These are phyloP conservation scores for Suillus subaureus DNA, from an alignment of 768 basidiomycete species.

Conservation along the genomic window DNA sequence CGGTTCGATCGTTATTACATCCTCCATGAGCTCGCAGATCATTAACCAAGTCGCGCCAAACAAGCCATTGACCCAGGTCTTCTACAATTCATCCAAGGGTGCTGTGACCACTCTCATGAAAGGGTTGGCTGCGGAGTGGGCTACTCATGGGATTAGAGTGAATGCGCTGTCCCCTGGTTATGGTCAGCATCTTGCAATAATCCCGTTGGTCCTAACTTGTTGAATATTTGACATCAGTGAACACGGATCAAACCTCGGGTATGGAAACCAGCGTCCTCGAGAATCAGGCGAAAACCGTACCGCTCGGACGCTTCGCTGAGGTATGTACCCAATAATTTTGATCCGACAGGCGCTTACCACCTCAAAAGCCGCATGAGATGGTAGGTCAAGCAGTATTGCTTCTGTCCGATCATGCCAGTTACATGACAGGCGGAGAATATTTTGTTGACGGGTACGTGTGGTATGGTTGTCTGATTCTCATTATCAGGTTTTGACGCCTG, in stretches of 20 bases:
- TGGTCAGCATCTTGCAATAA: conserved; percentile 19
- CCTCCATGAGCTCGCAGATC: conserved; percentile 70
- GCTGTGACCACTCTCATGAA: conserved; percentile 65
- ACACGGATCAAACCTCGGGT: conserved; percentile 58
- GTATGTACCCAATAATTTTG: conserved; percentile 26
- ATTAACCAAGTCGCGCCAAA: conserved; percentile 53
- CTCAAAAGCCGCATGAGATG: conserved; percentile 55
- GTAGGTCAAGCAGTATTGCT: conserved; percentile 55
- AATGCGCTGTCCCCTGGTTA: conserved; percentile 70
- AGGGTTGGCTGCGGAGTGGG: conserved; percentile 66
- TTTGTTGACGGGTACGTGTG: conserved; percentile 56
- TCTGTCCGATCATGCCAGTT: conserved; percentile 52
- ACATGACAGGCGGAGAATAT: conserved; percentile 62
- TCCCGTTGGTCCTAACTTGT: neutral
- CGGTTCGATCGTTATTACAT: conserved; percentile 65
- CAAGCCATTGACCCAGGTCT: conserved; percentile 53
- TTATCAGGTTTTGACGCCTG: neutral
- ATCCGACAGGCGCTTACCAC: neutral
- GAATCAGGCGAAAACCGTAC: conserved; percentile 52
- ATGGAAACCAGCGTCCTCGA: conserved; percentile 52
- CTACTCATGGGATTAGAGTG: conserved; percentile 51
- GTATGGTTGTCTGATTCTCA: neutral
- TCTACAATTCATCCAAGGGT: conserved; percentile 64
- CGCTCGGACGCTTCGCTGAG: conserved; percentile 60
- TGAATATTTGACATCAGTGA: conserved; percentile 36